Evolutionary conservation across 2,329 filamentous ascomycete species (phyloP).

Genomic region (Piedraia hortae): DNA sequence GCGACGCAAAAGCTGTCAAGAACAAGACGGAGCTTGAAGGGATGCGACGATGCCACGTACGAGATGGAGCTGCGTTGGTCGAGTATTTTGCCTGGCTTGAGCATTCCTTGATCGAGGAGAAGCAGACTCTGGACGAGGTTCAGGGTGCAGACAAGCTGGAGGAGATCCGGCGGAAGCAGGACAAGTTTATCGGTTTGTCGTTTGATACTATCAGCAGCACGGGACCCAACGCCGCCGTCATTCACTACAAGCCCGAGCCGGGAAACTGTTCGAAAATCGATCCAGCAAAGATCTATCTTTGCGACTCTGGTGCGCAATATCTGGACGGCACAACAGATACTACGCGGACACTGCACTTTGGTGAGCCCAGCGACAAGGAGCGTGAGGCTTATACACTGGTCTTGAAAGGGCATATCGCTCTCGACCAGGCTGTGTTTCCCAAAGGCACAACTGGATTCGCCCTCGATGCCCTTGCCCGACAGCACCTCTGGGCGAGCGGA

Average conservation of each 20-base stretch:
- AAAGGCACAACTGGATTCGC: slow-evolving; percentile 89
- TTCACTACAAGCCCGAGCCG: slow-evolving; percentile 77
- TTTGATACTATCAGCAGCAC: slow-evolving; percentile 94
- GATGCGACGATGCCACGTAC: slow-evolving; percentile 80
- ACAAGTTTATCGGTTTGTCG: slow-evolving; percentile 66
- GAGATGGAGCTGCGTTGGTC: slow-evolving; percentile 70
- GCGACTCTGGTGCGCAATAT: slow-evolving; percentile 93
- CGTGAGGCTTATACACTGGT: slow-evolving; percentile 80
- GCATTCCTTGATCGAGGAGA: slow-evolving; percentile 51
- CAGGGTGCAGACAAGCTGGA: slow-evolving; percentile 80
- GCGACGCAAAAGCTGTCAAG: slow-evolving; percentile 81
- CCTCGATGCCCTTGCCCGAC: slow-evolving; percentile 63
- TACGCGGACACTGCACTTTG: slow-evolving; percentile 80
- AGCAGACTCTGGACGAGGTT: slow-evolving; percentile 56
- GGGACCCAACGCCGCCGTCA: slow-evolving; percentile 73
- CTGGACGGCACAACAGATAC: slow-evolving; percentile 88
- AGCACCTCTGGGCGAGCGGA: slow-evolving; percentile 77
- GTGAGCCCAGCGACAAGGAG: slow-evolving; percentile 55
- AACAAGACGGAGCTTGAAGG: slow-evolving; percentile 71
- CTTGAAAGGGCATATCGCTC: slow-evolving; percentile 72
- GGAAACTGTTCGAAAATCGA: slow-evolving; percentile 64
- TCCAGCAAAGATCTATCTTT: slow-evolving; percentile 65
- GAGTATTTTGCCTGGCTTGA: slow-evolving; percentile 96
- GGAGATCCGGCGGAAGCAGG: slow-evolving; percentile 36
- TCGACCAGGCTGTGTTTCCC: slow-evolving; percentile 69